These are phyloP conservation scores for Penicillium nucicola DNA, from an alignment of 495 filamentous ascomycete genomes.

Conservation along the genomic window DNA sequence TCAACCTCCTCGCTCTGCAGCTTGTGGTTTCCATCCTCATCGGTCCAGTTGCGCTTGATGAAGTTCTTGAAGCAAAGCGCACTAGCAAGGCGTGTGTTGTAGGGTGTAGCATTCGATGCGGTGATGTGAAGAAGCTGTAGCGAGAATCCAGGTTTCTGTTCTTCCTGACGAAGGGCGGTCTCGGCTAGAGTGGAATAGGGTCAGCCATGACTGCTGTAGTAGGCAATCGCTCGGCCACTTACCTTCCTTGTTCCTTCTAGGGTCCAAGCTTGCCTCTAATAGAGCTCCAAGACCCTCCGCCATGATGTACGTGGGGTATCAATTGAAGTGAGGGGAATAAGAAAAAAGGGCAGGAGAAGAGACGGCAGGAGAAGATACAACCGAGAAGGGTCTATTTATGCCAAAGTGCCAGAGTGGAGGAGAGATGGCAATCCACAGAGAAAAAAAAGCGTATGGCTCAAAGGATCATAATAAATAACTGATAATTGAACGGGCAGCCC, in stretches of 20 bases:
- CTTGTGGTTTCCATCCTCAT: conserved; percentile 90
- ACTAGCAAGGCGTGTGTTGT: conserved; percentile 80
- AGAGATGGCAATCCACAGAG: neutral
- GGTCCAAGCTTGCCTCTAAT: conserved; percentile 83
- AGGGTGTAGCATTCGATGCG: conserved; percentile 61
- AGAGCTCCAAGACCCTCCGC: conserved; percentile 69
- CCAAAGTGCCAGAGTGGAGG: neutral
- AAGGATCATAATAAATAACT: conserved; percentile 18
- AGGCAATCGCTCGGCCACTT: conserved; percentile 17
- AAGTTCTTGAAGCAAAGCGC: conserved; percentile 98
- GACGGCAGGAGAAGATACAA: neutral
- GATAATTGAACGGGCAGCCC: conserved; percentile 25
- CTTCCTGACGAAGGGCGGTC: conserved; percentile 65
- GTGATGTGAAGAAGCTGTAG: conserved; percentile 84
- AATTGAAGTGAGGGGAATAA: conserved; percentile 17
- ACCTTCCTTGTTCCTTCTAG: conserved; percentile 85
- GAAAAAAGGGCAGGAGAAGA: conserved; percentile 3
- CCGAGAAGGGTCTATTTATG: neutral
- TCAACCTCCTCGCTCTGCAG: conserved; percentile 73
- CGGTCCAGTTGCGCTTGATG: conserved; percentile 86
- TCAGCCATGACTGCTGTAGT: conserved; percentile 10
- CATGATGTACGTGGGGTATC: conserved; percentile 56
- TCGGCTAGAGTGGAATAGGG: conserved; percentile 60
- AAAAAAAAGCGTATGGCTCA: conserved; percentile 18
- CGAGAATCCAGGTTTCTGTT: conserved; percentile 82